Base-by-base conservation (phyloP, 495 filamentous ascomycete species). In the Halenospora varia region DNA sequence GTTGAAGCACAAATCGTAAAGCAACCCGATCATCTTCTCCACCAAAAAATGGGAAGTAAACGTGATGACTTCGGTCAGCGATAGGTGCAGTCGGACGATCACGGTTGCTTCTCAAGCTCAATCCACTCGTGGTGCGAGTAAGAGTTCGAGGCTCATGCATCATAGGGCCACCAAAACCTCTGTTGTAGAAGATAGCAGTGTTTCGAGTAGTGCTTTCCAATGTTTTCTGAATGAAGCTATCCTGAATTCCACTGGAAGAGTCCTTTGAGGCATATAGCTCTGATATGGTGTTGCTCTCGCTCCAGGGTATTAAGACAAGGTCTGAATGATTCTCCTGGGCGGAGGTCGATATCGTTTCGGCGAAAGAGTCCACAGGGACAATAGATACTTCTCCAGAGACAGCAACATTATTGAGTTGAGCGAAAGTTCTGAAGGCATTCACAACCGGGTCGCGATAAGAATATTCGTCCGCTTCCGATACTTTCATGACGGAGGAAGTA, bases 401-500 rank as follows among this genome's bases (percentile, higher is more conserved):
- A 0, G 91, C 85, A 2, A 97, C 79, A 60, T 94, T 87, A 62
- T 95, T 84, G 50, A 96, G 81, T 61, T 87, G 86, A 22, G 90
- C 89, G 66, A 98, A 91, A 0, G 91, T 89, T 19, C 87, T 81
- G 77, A 97, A 96, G 10, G 89, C 88, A 66, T 96, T 96, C 24
- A 97, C 82, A 0, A 97, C 89, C 3, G 94, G 91, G 63, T 98
- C 94, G 71, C 82, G 82, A 3, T 84, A 73, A 10, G 83, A 82
- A 60, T 87, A 85, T 18, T 92, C 89, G 10, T 92, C 90, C 41
- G 84, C 75, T 57, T 94, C 90, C 0, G 90, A 85, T 4, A 96
- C 89, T 63, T 91, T 88, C 94, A 98, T 98, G 53, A 96, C 92
- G 18, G 92, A 89, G 6, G 94, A 97, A 26, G 88, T 86, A 77